phyloP scores from a whole-genome alignment of 2,329 filamentous ascomycete genomes.

The Shiraia sp. region DNA sequence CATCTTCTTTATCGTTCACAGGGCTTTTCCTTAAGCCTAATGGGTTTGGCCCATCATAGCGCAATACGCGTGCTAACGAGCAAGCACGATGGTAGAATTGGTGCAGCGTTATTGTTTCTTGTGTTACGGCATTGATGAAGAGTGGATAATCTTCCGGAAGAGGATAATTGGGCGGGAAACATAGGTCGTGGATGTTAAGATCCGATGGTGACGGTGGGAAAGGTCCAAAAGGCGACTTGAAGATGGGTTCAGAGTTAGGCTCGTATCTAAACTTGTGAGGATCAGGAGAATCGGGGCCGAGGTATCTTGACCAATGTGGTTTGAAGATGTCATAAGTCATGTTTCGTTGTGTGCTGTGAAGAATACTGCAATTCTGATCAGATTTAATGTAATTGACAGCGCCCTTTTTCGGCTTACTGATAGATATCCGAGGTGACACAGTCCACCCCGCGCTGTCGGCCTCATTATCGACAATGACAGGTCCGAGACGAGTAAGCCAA shows the following conservation, averaged over 20 bases:
- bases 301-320: constrained; percentile 30
- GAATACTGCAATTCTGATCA: too few relatives aligned
- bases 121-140: constrained; percentile 32
- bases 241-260: constrained; percentile 19
- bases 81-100: constrained; percentile 30
- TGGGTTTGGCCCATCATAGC: constrained; percentile 34
- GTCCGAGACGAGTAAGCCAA: too few relatives aligned
- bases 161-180: constrained; percentile 29
- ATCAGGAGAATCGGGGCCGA: constrained; percentile 28
- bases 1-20: constrained; percentile 26
- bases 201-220: constrained; percentile 28
- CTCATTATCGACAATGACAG: too few relatives aligned
- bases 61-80: constrained; percentile 31
- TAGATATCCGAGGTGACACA: too few relatives aligned
- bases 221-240: constrained; percentile 32
- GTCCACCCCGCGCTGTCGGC: too few relatives aligned
- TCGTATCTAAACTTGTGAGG: constrained; percentile 24
- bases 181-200: constrained; percentile 38
- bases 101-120: constrained; percentile 30
- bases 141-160: constrained; percentile 35
- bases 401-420: too few relatives aligned
- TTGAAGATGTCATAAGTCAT: constrained; percentile 32
- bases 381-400: too few relatives aligned
- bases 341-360: neutral
- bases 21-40: constrained; percentile 22